Evolutionary conservation across 2,329 filamentous ascomycete genomes (phyloP).

Genomic region (Karstenula rhodostoma): DNA sequence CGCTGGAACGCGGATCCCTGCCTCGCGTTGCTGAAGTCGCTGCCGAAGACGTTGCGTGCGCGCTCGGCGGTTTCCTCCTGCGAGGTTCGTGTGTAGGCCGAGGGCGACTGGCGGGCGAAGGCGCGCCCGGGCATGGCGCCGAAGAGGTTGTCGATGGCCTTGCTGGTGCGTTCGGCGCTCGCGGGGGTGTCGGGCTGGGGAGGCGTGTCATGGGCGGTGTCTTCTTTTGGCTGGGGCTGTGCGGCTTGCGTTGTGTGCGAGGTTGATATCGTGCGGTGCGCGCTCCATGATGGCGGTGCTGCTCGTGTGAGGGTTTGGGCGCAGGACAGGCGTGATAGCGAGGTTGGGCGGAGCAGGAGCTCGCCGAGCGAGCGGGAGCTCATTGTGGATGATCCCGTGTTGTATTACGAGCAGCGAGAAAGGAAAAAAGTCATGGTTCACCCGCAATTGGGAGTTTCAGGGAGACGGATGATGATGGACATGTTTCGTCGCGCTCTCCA

Average conservation of each 20-base stretch:
- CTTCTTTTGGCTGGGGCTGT: slow-evolving; percentile 21
- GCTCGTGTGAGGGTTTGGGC: slow-evolving; percentile 20
- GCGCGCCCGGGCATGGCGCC: slow-evolving; percentile 13
- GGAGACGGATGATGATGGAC: slow-evolving; percentile 5
- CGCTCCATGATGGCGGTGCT: slow-evolving; percentile 27
- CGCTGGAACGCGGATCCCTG: slow-evolving; percentile 1
- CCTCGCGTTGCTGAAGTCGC: slow-evolving; percentile 23
- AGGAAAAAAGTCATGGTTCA: slow-evolving; percentile 3
- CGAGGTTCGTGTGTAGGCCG: neutral
- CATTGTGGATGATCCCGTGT: slow-evolving; percentile 26
- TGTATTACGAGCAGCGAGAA: neutral
- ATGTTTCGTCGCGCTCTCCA: slow-evolving; percentile 26
- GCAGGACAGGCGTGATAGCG: slow-evolving; percentile 29
- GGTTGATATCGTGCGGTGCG: slow-evolving; percentile 21
- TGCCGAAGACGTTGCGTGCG: slow-evolving; percentile 28
- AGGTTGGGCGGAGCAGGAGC: slow-evolving; percentile 41
- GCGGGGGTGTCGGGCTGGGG: slow-evolving; percentile 8
- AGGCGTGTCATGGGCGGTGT: slow-evolving; percentile 1
- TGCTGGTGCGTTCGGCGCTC: slow-evolving; percentile 21
- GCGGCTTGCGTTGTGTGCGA: slow-evolving; percentile 17
- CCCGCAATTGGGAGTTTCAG: slow-evolving; percentile 1
- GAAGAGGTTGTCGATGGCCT: slow-evolving; percentile 38
- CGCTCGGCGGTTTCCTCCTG: slow-evolving; percentile 14
- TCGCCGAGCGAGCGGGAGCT: slow-evolving; percentile 41
- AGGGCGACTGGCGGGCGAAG: slow-evolving; percentile 3